A percentile compares a stretch with the other conserved stretches of the same genome.
These are phyloP conservation scores for Ambrosiella xylebori DNA, from an alignment of 2,329 filamentous ascomycete genomes.

Conservation along the genomic window DNA sequence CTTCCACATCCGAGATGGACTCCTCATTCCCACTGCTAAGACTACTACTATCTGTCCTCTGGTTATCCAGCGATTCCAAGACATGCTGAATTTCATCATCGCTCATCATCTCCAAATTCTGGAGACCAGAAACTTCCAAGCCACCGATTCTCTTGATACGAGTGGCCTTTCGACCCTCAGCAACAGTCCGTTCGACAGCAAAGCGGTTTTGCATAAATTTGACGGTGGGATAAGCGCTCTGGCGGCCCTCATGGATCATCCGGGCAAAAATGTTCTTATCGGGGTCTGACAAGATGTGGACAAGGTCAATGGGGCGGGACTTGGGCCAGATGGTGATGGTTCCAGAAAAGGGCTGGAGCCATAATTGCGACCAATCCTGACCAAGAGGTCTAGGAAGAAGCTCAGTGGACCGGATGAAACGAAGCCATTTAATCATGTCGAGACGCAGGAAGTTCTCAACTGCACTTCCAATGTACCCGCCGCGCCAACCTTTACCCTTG, in stretches of 20 bases:
- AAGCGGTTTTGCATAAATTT: constrained; percentile 81
- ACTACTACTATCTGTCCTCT: constrained; percentile 12
- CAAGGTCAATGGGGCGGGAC: constrained; percentile 60
- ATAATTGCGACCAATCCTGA: constrained; percentile 93
- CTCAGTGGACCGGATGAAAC: constrained; percentile 82
- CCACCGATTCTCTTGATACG: constrained; percentile 31
- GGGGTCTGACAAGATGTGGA: constrained; percentile 72
- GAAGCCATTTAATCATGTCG: constrained; percentile 94
- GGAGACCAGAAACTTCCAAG: constrained; percentile 24
- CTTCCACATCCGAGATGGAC: background rate
- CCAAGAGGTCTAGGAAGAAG: constrained; percentile 76
- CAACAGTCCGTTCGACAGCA: constrained; percentile 58
- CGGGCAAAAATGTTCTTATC: constrained; percentile 54
- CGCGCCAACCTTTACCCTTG: constrained; percentile 83
- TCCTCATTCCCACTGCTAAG: constrained; percentile 1
- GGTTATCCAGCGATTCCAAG: constrained; percentile 19
- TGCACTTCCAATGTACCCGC: constrained; percentile 82
- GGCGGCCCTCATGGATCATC: constrained; percentile 83
- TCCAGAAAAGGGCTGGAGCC: constrained; percentile 86
- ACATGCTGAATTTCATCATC: constrained; percentile 40
- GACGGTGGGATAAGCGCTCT: constrained; percentile 77
- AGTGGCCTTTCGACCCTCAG: constrained; percentile 38
- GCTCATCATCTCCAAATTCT: constrained; percentile 39
- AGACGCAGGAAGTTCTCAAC: constrained; percentile 91
- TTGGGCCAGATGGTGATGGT: constrained; percentile 96